Conservation (phyloP, 2,329 filamentous ascomycete genomes). For the Talaromyces funiculosus region DNA sequence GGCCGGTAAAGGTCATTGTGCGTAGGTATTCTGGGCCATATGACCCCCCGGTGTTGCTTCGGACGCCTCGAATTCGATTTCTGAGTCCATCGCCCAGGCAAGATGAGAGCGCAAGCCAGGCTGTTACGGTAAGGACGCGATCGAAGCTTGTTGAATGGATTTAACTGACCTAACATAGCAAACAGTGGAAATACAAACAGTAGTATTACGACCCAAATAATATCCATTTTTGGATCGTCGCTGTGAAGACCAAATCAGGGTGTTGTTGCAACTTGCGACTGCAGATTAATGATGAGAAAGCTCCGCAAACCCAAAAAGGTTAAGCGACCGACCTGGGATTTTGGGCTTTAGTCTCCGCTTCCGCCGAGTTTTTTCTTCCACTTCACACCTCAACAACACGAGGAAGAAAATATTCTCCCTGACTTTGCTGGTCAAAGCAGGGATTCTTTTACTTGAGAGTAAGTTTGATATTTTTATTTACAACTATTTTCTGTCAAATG, state of each 20-base stretch:
- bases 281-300: background rate
- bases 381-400: background rate
- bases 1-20: slow-evolving; percentile 50
- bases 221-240: slow-evolving; percentile 23
- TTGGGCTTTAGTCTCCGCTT: background rate
- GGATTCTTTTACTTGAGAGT: background rate
- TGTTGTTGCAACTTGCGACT: background rate
- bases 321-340: background rate
- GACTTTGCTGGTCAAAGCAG: slow-evolving; percentile 14
- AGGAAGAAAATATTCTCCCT: slow-evolving; percentile 8
- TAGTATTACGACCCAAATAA: slow-evolving; percentile 30
- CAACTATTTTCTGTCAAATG: slow-evolving; percentile 44
- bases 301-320: background rate
- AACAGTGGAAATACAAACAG: slow-evolving; percentile 35
- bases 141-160: background rate
- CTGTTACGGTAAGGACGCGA: slow-evolving; percentile 27
- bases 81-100: slow-evolving; percentile 51
- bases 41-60: slow-evolving; percentile 39
- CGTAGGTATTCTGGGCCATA: slow-evolving; percentile 54
- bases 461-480: background rate
- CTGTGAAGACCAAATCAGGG: background rate
- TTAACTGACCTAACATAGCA: slow-evolving; percentile 30
- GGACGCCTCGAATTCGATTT: slow-evolving; percentile 42
- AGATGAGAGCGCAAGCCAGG: slow-evolving; percentile 50
- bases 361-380: slow-evolving; percentile 10